Percentiles rank a stretch among this genome's conserved stretches.
These are phyloP conservation scores for Claviceps sp. DNA, from an alignment of 2,329 filamentous ascomycete species.

Conservation along the genomic window DNA sequence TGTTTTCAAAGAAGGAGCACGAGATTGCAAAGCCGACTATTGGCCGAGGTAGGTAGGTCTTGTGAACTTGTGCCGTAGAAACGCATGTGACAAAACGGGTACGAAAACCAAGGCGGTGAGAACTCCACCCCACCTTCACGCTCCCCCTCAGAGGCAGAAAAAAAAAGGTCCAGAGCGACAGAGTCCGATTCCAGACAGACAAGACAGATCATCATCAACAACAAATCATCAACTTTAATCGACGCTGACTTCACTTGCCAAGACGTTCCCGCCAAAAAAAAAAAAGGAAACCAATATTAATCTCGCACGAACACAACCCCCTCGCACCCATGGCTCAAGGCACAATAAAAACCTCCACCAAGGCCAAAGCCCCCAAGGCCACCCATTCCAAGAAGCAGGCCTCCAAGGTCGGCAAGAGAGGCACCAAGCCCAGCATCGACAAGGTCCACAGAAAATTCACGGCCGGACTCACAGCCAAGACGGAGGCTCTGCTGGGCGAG, in stretches of 20 bases:
- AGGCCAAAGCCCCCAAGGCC: conserved; percentile 25
- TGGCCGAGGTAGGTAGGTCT: no score
- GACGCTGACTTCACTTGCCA: background rate
- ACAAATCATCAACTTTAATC: background rate
- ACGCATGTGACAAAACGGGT: no score
- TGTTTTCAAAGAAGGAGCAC: no score
- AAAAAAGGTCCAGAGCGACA: background rate
- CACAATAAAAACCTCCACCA: conserved; percentile 32
- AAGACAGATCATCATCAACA: background rate
- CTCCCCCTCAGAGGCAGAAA: background rate
- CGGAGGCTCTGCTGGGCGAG: conserved; percentile 45
- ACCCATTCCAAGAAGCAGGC: conserved; percentile 29
- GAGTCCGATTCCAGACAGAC: background rate
- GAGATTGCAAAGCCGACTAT: no score
- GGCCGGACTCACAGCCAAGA: conserved; percentile 38
- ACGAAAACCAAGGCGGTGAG: background rate
- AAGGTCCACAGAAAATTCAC: conserved; percentile 42
- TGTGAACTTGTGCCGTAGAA: no score
- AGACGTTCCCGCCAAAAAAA: background rate
- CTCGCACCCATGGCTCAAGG: conserved; percentile 38
- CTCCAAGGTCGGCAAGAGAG: conserved; percentile 36
- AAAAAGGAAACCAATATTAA: background rate
- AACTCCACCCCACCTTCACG: background rate
- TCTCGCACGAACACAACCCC: background rate
- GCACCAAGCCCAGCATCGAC: conserved; percentile 31